Evolutionary conservation across 495 filamentous ascomycete species (phyloP).

Genomic region (Penicillium fimorum): DNA sequence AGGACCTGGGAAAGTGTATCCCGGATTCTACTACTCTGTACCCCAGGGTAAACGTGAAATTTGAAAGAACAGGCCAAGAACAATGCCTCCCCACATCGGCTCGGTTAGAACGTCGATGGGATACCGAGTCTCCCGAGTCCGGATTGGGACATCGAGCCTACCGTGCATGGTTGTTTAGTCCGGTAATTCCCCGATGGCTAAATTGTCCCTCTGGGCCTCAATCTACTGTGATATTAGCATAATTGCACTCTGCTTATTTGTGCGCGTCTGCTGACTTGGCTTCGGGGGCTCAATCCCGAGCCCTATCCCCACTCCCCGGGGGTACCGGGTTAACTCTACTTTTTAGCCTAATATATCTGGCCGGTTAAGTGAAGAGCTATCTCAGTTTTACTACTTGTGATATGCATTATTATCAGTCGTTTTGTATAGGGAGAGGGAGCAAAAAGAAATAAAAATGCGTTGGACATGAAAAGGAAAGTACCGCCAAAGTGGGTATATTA

Average conservation of each 20-base stretch:
- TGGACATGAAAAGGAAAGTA: not conserved
- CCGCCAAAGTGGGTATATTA: conserved; percentile 8
- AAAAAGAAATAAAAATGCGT: not conserved
- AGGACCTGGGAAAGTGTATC: not conserved
- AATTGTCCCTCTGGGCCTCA: not conserved
- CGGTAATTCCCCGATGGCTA: conserved; percentile 2
- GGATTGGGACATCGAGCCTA: conserved; percentile 5
- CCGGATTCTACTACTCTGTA: not conserved
- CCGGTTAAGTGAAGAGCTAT: not conserved
- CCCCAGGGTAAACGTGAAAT: not conserved
- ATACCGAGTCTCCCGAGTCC: conserved; percentile 18
- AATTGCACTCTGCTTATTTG: not conserved
- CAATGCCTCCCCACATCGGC: conserved; percentile 18
- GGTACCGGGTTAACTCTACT: not conserved
- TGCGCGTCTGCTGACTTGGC: not conserved
- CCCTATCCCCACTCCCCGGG: not conserved
- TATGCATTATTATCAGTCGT: not conserved
- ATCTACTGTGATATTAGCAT: not conserved
- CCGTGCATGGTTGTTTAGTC: conserved; percentile 8
- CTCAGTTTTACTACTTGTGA: not conserved
- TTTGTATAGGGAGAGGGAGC: not conserved
- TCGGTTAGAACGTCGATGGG: conserved; percentile 12
- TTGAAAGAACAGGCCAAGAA: conserved; percentile 6
- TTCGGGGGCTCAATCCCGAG: conserved; percentile 1
- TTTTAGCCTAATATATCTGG: not conserved